Percentiles rank a stretch among this genome's conserved stretches.
These are phyloP conservation scores for Chlamydomonas sp. DNA, from an alignment of 139 green algal species.

Conservation along the genomic window DNA sequence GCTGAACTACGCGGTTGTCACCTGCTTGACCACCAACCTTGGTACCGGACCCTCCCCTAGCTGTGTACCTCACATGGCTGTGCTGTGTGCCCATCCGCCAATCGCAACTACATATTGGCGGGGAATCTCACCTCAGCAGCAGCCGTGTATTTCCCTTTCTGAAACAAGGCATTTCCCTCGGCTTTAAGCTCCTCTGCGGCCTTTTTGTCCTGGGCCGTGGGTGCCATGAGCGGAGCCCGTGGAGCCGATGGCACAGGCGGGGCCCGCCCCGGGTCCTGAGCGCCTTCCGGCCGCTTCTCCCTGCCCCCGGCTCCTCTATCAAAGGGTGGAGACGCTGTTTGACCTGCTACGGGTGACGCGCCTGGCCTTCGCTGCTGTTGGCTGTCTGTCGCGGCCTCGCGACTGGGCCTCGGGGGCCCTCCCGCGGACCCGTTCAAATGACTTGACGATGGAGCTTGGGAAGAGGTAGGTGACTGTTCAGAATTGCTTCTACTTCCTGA, in stretches of 20 bases:
- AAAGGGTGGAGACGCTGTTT: too few relatives aligned
- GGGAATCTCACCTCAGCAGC: slow-evolving; percentile 39
- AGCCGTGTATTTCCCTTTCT: slow-evolving; percentile 54
- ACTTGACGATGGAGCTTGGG: not conserved
- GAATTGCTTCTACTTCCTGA: not conserved
- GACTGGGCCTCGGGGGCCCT: too few relatives aligned
- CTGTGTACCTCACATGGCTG: too few relatives aligned
- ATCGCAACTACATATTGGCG: not conserved
- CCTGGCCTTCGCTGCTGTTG: too few relatives aligned
- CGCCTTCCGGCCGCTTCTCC: not conserved
- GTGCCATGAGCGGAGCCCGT: slow-evolving; percentile 12
- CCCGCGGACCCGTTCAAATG: too few relatives aligned
- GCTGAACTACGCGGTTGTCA: too few relatives aligned
- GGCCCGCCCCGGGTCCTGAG: not conserved
- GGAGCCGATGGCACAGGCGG: not conserved
- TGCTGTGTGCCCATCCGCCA: too few relatives aligned
- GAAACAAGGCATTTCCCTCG: slow-evolving; percentile 62
- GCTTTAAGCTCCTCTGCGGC: slow-evolving; percentile 45
- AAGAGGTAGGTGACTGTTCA: not conserved
- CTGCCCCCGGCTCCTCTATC: too few relatives aligned
- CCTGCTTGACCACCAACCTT: too few relatives aligned
- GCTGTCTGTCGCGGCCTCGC: too few relatives aligned
- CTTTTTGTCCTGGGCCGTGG: slow-evolving; percentile 14
- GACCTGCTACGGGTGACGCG: too few relatives aligned
- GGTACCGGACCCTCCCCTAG: too few relatives aligned